These are phyloP conservation scores for Saprolegnia parasitica DNA, from an alignment of 352 stramenopile genomes.

Conservation along the genomic window DNA sequence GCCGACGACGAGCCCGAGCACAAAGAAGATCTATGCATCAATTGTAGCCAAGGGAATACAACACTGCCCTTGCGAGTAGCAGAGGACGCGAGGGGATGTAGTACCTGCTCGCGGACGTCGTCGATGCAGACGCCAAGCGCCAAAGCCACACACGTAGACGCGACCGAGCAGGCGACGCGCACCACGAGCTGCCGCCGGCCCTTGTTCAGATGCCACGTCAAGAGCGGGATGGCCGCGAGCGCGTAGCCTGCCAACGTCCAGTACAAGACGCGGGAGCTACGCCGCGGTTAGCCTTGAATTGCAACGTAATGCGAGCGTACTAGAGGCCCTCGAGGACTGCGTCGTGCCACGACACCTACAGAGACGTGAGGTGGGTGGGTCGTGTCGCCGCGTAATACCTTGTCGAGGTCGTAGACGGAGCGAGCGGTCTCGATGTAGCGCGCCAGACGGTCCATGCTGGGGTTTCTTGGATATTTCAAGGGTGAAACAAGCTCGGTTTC, in stretches of 20 bases:
- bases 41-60: no score
- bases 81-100: neutral
- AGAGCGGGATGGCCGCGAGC: neutral
- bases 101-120: neutral
- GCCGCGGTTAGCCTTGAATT: neutral
- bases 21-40: constrained; percentile 21
- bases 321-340: neutral
- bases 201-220: constrained; percentile 16
- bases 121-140: neutral
- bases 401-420: neutral
- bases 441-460: neutral
- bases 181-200: neutral
- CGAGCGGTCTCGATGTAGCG: neutral
- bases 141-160: neutral
- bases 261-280: constrained; percentile 24
- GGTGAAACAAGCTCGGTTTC: no score
- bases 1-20: constrained; percentile 1
- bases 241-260: constrained; percentile 15
- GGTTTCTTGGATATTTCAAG: neutral
- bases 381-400: neutral
- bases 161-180: neutral
- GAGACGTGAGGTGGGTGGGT: neutral
- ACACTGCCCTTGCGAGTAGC: no score
- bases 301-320: no score
- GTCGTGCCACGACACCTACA: constrained; percentile 4